These are phyloP conservation scores for Phyllosticta ampelicida DNA, from an alignment of 2,329 filamentous ascomycete species.

Conservation along the genomic window DNA sequence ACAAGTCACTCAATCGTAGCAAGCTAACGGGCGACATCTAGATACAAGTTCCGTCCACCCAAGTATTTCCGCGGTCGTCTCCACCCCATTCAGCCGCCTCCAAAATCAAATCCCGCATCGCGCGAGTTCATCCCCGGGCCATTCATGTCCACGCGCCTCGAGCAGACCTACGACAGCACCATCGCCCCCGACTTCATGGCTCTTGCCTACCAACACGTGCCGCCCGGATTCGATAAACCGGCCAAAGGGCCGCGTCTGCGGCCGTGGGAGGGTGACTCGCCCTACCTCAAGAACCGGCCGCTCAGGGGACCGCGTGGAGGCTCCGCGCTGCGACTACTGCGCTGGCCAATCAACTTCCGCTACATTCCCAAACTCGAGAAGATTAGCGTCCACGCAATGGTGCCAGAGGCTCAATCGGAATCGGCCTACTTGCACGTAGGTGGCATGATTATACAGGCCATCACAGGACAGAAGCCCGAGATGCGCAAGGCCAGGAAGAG, in stretches of 20 bases:
- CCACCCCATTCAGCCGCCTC: constrained; percentile 85
- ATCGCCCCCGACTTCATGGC: constrained; percentile 81
- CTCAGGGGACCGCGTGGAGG: constrained; percentile 74
- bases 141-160: constrained; percentile 75
- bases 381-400: constrained; percentile 70
- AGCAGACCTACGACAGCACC: constrained; percentile 82
- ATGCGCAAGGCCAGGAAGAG: constrained; percentile 60
- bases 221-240: constrained; percentile 59
- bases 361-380: constrained; percentile 76
- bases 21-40: constrained; percentile 25
- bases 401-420: constrained; percentile 56
- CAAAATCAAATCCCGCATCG: constrained; percentile 73
- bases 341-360: constrained; percentile 57
- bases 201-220: constrained; percentile 74
- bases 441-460: constrained; percentile 72
- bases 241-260: constrained; percentile 58
- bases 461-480: constrained; percentile 64
- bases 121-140: constrained; percentile 84
- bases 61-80: constrained; percentile 91
- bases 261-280: constrained; percentile 79
- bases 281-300: constrained; percentile 87
- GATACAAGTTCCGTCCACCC: constrained; percentile 90
- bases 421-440: constrained; percentile 70
- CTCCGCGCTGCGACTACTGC: constrained; percentile 59
- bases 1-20: background rate